These are phyloP conservation scores for Phytopythium cucurbitacearum DNA, from an alignment of 352 stramenopile genomes.

Conservation along the genomic window DNA sequence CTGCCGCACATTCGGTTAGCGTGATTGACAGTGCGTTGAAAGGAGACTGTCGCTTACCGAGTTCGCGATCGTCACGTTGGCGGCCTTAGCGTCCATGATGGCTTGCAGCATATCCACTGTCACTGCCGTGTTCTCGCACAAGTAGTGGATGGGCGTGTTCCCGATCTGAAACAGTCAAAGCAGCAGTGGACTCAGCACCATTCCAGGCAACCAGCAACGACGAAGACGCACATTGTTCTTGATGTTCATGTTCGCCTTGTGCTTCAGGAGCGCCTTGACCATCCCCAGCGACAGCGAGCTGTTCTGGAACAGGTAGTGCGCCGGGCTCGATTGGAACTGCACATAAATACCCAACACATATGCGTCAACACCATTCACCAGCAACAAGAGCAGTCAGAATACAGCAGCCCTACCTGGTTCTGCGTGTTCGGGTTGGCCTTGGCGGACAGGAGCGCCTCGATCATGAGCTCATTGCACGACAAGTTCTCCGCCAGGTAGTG, in stretches of 20 bases:
- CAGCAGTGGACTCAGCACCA: too few relatives aligned
- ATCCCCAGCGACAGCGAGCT: slow-evolving; percentile 33
- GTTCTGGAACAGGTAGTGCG: slow-evolving; percentile 76
- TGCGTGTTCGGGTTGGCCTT: slow-evolving; percentile 54
- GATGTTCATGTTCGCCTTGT: slow-evolving; percentile 65
- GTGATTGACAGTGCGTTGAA: neutral
- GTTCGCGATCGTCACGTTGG: slow-evolving; percentile 66
- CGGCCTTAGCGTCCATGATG: slow-evolving; percentile 50
- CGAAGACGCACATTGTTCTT: slow-evolving; percentile 56
- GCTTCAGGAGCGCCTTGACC: slow-evolving; percentile 40
- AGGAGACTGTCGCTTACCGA: slow-evolving; percentile 21
- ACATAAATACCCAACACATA: slow-evolving; percentile 1
- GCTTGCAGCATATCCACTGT: slow-evolving; percentile 54
- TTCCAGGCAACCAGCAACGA: too few relatives aligned
- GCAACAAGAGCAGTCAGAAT: neutral
- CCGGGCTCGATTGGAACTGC: slow-evolving; percentile 70
- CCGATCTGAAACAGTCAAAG: slow-evolving; percentile 38
- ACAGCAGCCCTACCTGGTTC: slow-evolving; percentile 41
- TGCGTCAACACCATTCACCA: slow-evolving; percentile 2
- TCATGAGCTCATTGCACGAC: slow-evolving; percentile 23
- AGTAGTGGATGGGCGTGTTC: slow-evolving; percentile 65
- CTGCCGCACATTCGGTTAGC: slow-evolving; percentile 8
- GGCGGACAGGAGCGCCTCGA: slow-evolving; percentile 35
- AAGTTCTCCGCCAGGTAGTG: slow-evolving; percentile 62
- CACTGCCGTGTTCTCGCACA: slow-evolving; percentile 64